phyloP scores from a whole-genome alignment of 2,329 filamentous ascomycete species.

The Albifimbria verrucaria region DNA sequence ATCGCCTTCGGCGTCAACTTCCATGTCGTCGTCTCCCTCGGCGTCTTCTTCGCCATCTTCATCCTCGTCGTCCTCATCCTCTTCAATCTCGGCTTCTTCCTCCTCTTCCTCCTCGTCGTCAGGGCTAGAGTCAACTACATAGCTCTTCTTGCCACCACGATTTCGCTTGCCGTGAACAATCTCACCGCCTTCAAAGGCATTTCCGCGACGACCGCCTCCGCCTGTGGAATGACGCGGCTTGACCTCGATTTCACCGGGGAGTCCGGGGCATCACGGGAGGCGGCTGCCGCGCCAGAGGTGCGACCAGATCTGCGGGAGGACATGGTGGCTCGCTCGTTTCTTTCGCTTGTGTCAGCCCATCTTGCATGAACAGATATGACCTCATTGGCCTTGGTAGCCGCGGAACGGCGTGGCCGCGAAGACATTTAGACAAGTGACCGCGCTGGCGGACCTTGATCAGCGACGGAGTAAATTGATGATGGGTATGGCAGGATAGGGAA shows the following conservation, averaged over 20 bases:
- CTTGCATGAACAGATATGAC: constrained; percentile 39
- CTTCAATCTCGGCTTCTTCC: constrained; percentile 32
- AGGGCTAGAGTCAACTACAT: constrained; percentile 54
- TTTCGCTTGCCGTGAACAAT: constrained; percentile 50
- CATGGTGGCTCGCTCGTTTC: constrained; percentile 39
- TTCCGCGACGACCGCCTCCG: constrained; percentile 31
- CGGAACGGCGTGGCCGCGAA: constrained; percentile 44
- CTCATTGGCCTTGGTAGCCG: constrained; percentile 39
- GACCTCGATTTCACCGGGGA: constrained; percentile 52
- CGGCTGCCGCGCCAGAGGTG: constrained; percentile 34
- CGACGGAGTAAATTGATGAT: background rate
- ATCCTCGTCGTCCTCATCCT: constrained; percentile 39
- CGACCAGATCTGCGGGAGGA: constrained; percentile 50
- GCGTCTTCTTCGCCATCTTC: constrained; percentile 37
- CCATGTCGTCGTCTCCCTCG: constrained; percentile 30
- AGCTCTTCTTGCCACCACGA: constrained; percentile 55
- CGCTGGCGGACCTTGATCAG: constrained; percentile 14
- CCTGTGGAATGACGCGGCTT: constrained; percentile 50
- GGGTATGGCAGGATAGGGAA: background rate
- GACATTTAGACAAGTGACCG: constrained; percentile 34
- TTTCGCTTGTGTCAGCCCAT: constrained; percentile 37
- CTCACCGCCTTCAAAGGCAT: constrained; percentile 41
- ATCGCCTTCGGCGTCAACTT: constrained; percentile 34
- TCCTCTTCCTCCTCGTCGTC: constrained; percentile 42
- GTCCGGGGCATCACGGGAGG: constrained; percentile 42